Base-by-base conservation (phyloP, 169 alveolate species). In the Plasmodium billcollinsi region DNA sequence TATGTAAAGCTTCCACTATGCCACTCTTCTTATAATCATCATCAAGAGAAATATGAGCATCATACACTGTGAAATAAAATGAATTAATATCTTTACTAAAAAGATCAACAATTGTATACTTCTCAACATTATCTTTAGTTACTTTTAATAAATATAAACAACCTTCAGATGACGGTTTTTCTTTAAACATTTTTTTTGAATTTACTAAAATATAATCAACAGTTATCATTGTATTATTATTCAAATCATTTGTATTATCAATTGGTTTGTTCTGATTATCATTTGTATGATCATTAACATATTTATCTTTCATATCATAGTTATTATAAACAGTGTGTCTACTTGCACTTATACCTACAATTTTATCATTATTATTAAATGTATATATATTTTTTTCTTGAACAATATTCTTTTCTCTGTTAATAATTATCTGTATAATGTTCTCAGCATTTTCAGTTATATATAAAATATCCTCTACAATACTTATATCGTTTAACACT, bases 31-130 rank as follows among this genome's bases (percentile, higher is more conserved):
- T 63, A 15, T 83, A 39, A 6, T 43, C 74, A 1, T 59, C 85
- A 21, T 83, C 91, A 29, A 11, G n/a, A 18, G 70, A 45, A 7
- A 83, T 21, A 11, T 70, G 73, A 0, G 63, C 73, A 83, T 83
- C 91, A 45, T 70, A 83, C 0, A 83, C 47, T 18, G 50, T 39
- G 20, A 83, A 83, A 12, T 83, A 83, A 4, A 83, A 18, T 1
- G 72, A 20, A 14, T 83, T 83, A 3, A 83, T 33, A 59, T 83
- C 91, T 4, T 54, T 69, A 58, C 91, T 83, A 21, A 21, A 83
- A 0, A 83, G 20, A 29, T 83, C 91, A 20, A 83, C 7, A 8
- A 83, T 49, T 1, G 54, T 67, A 6, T 52, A 83, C 1, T 69
- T 14, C 15, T 83, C 74, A 8, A 69, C 56, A 8, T 3, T 3